Conservation (phyloP, 1,139 yeast genomes). For the Waltiozyma sp. region DNA sequence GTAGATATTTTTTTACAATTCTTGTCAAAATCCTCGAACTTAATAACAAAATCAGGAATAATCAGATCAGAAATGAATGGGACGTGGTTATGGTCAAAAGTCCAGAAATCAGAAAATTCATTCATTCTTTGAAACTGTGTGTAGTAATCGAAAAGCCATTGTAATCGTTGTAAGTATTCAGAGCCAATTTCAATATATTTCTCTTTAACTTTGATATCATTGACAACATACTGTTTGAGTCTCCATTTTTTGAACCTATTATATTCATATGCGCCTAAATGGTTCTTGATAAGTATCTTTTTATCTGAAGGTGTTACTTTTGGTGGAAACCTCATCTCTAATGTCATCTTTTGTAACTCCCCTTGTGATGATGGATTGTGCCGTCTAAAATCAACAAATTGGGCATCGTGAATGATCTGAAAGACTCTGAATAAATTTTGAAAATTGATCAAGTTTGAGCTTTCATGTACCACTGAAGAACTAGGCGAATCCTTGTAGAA, state of each 20-base stretch:
- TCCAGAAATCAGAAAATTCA: conserved; percentile 3
- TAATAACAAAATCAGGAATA: neutral
- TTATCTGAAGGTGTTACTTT: conserved; percentile 5
- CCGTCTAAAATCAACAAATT: neutral
- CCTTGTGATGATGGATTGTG: neutral
- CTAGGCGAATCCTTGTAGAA: neutral
- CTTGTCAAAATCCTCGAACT: neutral
- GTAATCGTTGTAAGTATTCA: conserved; percentile 7
- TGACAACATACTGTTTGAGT: neutral
- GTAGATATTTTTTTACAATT: conserved; percentile 4
- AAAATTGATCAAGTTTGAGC: neutral
- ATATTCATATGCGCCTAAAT: conserved; percentile 1
- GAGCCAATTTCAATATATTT: conserved; percentile 1
- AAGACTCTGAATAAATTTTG: neutral
- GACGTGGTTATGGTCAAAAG: conserved; percentile 1
- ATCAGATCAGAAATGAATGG: conserved; percentile 8
- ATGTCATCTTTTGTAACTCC: neutral
- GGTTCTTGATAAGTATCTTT: neutral
- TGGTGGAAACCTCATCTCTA: conserved; percentile 2
- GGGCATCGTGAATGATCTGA: neutral
- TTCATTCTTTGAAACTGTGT: neutral
- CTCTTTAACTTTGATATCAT: neutral
- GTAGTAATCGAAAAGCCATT: conserved; percentile 12
- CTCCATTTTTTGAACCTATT: conserved; percentile 5
- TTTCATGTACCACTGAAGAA: neutral